These are phyloP conservation scores for Pseudogymnoascus sp. DNA, from an alignment of 2,329 filamentous ascomycete species.

Conservation along the genomic window DNA sequence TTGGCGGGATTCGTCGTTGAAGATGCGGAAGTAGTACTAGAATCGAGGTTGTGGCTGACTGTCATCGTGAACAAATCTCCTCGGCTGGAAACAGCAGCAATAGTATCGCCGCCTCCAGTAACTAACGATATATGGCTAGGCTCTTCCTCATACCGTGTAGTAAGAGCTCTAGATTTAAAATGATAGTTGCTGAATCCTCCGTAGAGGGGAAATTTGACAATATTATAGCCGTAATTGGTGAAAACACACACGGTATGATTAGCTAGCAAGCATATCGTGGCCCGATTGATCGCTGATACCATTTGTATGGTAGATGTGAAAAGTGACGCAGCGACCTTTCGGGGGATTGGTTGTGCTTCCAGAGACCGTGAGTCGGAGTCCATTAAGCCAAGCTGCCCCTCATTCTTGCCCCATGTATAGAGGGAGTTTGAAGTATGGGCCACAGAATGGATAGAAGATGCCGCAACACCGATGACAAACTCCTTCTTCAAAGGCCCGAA, in stretches of 20 bases:
- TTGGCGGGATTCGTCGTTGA: constrained; percentile 82
- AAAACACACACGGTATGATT: constrained; percentile 90
- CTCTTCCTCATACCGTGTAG: constrained; percentile 54
- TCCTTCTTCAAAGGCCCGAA: constrained; percentile 90
- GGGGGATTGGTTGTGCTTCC: constrained; percentile 70
- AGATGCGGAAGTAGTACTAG: constrained; percentile 52
- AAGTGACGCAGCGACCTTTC: constrained; percentile 80
- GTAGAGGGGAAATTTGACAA: constrained; percentile 67
- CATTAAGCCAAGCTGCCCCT: constrained; percentile 86
- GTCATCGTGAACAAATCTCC: constrained; percentile 85
- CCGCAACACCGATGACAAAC: constrained; percentile 68
- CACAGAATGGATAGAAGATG: constrained; percentile 85
- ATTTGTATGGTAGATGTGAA: constrained; percentile 64
- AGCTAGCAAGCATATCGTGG: constrained; percentile 75
- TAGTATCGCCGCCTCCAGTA: constrained; percentile 78
- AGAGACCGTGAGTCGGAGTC: constrained; percentile 90
- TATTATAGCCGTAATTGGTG: constrained; percentile 92
- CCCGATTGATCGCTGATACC: constrained; percentile 82
- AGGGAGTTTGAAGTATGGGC: constrained; percentile 73
- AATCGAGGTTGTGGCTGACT: constrained; percentile 59
- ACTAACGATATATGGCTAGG: constrained; percentile 67
- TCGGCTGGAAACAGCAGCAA: constrained; percentile 73
- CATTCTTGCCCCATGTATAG: constrained; percentile 92
- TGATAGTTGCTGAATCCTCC: constrained; percentile 65
- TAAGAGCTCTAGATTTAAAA: constrained; percentile 55